Conservation (phyloP, 1,284 basidiomycete genomes). For the Sporisorium graminicola region DNA sequence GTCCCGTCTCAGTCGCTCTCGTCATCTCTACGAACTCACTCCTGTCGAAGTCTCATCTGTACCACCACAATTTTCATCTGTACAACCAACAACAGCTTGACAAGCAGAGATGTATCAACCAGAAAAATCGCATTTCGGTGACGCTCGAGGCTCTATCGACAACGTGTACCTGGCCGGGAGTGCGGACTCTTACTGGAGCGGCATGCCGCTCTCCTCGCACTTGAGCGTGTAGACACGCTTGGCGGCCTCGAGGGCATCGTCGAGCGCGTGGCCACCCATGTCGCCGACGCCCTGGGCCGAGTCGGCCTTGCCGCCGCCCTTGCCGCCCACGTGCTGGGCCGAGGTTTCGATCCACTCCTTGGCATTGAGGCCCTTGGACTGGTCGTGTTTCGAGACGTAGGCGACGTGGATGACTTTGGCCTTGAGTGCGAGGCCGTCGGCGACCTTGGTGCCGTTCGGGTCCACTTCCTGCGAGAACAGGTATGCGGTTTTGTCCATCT, state of each 20-base stretch:
- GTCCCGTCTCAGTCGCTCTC: neutral
- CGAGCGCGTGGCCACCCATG: slow-evolving; percentile 57
- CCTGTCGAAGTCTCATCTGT: too few species aligned
- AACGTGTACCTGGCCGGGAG: neutral
- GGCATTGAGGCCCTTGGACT: slow-evolving; percentile 58
- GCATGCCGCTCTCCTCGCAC: slow-evolving; percentile 35
- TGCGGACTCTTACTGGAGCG: slow-evolving; percentile 42
- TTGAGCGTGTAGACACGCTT: slow-evolving; percentile 43
- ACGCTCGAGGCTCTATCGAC: neutral
- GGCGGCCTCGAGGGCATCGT: slow-evolving; percentile 59
- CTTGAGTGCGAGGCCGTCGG: slow-evolving; percentile 63
- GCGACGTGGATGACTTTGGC: slow-evolving; percentile 90
- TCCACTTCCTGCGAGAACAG: slow-evolving; percentile 81
- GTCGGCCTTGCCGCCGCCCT: slow-evolving; percentile 65
- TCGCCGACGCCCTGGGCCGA: slow-evolving; percentile 67
- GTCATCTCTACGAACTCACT: neutral
- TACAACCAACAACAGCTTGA: neutral
- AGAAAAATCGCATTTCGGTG: neutral
- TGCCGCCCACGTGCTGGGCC: slow-evolving; percentile 61
- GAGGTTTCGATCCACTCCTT: slow-evolving; percentile 65
- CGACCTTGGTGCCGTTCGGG: slow-evolving; percentile 36
- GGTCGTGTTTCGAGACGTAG: slow-evolving; percentile 75
- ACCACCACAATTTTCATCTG: neutral
- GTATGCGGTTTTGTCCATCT: slow-evolving; percentile 85
- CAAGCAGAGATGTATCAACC: neutral